Conservation (phyloP, 352 stramenopile species). For the Pythium vanterpoolii region DNA sequence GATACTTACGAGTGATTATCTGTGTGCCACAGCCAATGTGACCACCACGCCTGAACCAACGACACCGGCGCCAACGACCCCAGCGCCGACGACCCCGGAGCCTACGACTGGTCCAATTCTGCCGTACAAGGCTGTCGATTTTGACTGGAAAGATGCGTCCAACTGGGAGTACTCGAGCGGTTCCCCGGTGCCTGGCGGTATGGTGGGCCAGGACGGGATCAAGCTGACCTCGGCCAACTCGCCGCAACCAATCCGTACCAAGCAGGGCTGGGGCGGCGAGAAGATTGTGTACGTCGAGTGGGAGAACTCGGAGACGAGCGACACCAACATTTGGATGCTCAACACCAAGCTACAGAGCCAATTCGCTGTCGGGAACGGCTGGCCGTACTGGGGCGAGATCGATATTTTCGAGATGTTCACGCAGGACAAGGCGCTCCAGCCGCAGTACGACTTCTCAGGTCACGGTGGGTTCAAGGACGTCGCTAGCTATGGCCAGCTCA, state of each 20-base stretch:
- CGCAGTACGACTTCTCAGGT: constrained; percentile 46
- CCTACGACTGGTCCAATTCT: constrained; percentile 3
- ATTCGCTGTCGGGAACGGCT: constrained; percentile 54
- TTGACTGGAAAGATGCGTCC: constrained; percentile 58
- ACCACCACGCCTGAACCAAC: background rate
- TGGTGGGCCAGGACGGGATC: constrained; percentile 51
- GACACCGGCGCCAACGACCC: background rate
- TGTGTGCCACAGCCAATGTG: background rate
- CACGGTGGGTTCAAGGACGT: constrained; percentile 33
- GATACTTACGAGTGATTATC: background rate
- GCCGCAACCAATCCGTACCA: constrained; percentile 54
- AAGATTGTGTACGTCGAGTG: constrained; percentile 75
- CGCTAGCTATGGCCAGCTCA: constrained; percentile 63
- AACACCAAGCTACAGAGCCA: constrained; percentile 68
- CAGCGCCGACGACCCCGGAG: constrained; percentile 1
- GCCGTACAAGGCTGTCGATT: constrained; percentile 51
- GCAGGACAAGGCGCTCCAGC: constrained; percentile 38
- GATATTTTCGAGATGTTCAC: constrained; percentile 87
- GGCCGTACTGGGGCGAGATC: constrained; percentile 73
- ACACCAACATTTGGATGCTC: constrained; percentile 87
- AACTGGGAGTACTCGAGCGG: constrained; percentile 65
- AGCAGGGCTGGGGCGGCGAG: constrained; percentile 59
- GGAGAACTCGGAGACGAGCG: constrained; percentile 50
- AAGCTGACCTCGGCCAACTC: constrained; percentile 52
- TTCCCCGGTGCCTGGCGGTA: constrained; percentile 26